phyloP scores from a whole-genome alignment of 768 basidiomycete genomes.

The Amanita muscaria region DNA sequence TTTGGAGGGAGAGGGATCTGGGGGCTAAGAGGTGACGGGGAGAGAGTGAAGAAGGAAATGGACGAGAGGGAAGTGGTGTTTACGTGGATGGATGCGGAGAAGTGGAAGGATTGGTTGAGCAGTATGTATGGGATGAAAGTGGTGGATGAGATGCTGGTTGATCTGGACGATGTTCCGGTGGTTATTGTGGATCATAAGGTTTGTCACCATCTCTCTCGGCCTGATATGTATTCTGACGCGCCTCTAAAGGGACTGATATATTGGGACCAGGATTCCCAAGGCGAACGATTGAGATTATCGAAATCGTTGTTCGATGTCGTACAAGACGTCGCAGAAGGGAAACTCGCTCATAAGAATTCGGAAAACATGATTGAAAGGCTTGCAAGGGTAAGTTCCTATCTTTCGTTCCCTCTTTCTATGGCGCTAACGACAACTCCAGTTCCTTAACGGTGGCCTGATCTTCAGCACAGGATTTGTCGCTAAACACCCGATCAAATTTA shows the following conservation, averaged over 20 bases:
- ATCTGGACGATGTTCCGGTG: conserved; percentile 37
- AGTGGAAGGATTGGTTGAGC: conserved; percentile 87
- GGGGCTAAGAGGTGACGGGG: not conserved
- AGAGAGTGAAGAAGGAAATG: conserved; percentile 1
- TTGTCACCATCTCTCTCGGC: conserved; percentile 15
- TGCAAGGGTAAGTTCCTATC: conserved; percentile 40
- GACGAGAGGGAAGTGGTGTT: conserved; percentile 57
- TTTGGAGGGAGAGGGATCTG: conserved; percentile 11
- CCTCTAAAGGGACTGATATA: conserved; percentile 66
- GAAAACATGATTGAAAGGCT: conserved; percentile 63
- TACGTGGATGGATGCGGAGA: conserved; percentile 80
- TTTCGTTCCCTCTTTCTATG: no score
- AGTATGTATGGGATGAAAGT: conserved; percentile 72
- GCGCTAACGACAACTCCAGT: no score
- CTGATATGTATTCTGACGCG: no score
- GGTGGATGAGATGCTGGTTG: conserved; percentile 15
- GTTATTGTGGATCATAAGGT: conserved; percentile 82
- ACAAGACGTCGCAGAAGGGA: conserved; percentile 50
- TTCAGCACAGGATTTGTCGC: conserved; percentile 28
- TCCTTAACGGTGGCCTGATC: no score
- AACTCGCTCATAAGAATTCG: conserved; percentile 48
- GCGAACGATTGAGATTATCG: conserved; percentile 48
- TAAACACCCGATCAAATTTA: conserved; percentile 25
- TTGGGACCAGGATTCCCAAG: conserved; percentile 57
- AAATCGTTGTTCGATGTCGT: conserved; percentile 56